phyloP scores from a whole-genome alignment of 306 rosid species.

The Quillaja saponaria region DNA sequence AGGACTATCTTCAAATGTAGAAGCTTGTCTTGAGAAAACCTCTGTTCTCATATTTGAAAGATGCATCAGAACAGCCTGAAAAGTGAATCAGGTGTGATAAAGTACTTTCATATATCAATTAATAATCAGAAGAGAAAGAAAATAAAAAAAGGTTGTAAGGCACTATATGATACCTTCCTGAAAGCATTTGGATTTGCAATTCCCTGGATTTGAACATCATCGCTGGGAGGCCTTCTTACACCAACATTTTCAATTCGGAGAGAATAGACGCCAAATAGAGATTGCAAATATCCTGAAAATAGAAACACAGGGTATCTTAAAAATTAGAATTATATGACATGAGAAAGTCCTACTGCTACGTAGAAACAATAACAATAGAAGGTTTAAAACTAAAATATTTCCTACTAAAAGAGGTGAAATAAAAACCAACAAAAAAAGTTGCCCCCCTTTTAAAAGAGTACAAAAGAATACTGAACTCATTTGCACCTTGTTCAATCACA shows the following conservation, averaged over 20 bases:
- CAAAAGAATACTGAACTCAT: constrained; percentile 18
- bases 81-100: constrained; percentile 29
- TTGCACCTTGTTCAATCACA: constrained; percentile 88
- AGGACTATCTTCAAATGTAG: constrained; percentile 55
- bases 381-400: background rate
- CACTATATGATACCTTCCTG: constrained; percentile 56
- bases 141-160: background rate
- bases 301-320: constrained; percentile 11
- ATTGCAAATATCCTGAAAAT: constrained; percentile 77
- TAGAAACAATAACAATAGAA: background rate
- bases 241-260: constrained; percentile 84
- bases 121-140: constrained; percentile 4
- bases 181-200: constrained; percentile 80
- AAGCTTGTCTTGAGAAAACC: constrained; percentile 52
- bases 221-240: constrained; percentile 81
- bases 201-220: constrained; percentile 89
- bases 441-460: background rate
- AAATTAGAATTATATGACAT: constrained; percentile 19
- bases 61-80: constrained; percentile 83
- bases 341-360: background rate
- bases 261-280: constrained; percentile 76
- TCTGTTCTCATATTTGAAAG: constrained; percentile 68
- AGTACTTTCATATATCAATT: constrained; percentile 5
- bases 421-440: background rate
- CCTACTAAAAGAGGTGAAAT: constrained; percentile 9